Evolutionary conservation across 306 rosid species (phyloP), one percentile per base, ranked within the genome.

Genomic region (Vigna trinervia): DNA sequence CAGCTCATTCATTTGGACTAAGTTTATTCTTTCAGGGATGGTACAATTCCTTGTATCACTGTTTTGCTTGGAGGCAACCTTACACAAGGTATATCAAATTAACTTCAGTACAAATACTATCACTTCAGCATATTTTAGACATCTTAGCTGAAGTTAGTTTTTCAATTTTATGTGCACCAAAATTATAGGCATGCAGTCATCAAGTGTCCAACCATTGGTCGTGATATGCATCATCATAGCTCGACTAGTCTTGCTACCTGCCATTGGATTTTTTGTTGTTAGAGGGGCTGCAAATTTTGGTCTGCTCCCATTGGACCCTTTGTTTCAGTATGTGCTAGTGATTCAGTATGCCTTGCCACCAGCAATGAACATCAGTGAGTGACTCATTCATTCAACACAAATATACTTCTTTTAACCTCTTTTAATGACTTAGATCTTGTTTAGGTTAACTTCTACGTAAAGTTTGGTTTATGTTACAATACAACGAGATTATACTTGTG

Each of bases 1-100:
- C 39, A 41, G 47, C 8, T 77, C 7, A 57, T 45, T 48, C 62
- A 26, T 20, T 79, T 12, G 77, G 28, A 63, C 13, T 51, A 72
- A 36, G 81, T 34, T 69, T 39, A 38, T 61, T 80, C 36, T 56
- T n/a, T 59, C 75, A 95, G 99, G 58, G 69, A 92, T 68, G 99
- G 94, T 52, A 89, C 97, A 12, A 89, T 92, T 80, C 97, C 99
- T 47, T 88, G 99, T 83, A 89, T 91, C 71, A 90, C 91, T 13
- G 81, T 92, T 34, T 88, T 95, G 77, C 88, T 95, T 0, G 99
- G 99, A 47, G 94, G 99, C 46, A 95, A 95, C 76, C 97, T 95
- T 45, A 85, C 84, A 50, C 90, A 87, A 87, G 98, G 98, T 89
- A 73, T 54, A 6, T 39, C 26, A 51, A 59, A 22, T 39, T 20